Evolutionary conservation across 2,329 filamentous ascomycete species (phyloP), one percentile per base, ranked within the genome.

Genomic region (Dactylonectria estremocensis): DNA sequence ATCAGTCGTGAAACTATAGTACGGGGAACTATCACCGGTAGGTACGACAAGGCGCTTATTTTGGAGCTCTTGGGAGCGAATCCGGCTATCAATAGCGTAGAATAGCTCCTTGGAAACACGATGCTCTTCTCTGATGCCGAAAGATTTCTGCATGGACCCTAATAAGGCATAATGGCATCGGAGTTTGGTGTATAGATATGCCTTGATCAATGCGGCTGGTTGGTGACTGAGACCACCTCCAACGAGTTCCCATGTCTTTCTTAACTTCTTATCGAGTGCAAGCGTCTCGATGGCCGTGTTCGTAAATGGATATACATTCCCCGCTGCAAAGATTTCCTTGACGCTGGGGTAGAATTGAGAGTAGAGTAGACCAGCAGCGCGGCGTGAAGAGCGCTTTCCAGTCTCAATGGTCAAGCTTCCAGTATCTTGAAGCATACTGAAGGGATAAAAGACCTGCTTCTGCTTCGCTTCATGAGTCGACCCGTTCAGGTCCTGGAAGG

Each of bases 201-300:
- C 53, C 35, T 56, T 56, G 13, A 56, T 56, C 31, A 45, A 56
- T 45, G 35, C 53, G n/a, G 53, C 53, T 45, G 37, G 53, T 37
- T 56, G 37, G 20, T 56, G 22, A 16, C 53, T 56, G 28, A 56
- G 35, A 18, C 28, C 37, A 43, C 28, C 37, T 20, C 52, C 33
- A 37, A 54, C 52, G 18, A 54, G 52, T 24, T 54, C 33, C 52
- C 52, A 54, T 22, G 28, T 54, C 16, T 20, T 45, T 45, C 43
- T 49, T 63, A 16, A 14, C 11, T 48, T 57, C 40, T 57, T 58
- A n/a, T 58, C 55, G 10, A 48, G 22, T 40, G 37, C 24, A 35
- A 58, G 55, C 28, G 40, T 58, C 40, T 58, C 55, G 22, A 58
- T 58, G 11, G 55, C 55, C 18, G 40, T 9, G 37, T 56, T 56